Percentiles rank a stretch among this genome's conserved stretches.
These are phyloP conservation scores for Cetradonia linearis DNA, from an alignment of 495 filamentous ascomycete genomes.

Conservation along the genomic window DNA sequence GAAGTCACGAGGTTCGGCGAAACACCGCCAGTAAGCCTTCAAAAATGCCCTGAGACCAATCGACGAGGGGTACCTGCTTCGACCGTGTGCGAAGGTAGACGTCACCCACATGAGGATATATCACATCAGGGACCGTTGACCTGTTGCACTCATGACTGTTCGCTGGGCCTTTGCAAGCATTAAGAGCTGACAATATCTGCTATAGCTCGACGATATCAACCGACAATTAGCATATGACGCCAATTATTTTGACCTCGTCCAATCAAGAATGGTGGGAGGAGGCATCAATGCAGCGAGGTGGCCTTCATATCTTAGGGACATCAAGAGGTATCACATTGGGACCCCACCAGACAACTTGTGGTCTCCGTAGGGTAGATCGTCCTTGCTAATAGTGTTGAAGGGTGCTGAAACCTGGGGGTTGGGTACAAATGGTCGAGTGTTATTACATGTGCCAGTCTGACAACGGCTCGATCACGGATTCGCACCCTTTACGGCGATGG, in stretches of 20 bases:
- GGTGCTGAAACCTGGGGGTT: constrained; percentile 60
- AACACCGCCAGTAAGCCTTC: too few relatives aligned
- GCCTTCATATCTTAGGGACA: constrained; percentile 69
- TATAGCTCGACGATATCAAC: constrained; percentile 68
- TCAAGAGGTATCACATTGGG: constrained; percentile 42
- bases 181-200: constrained; percentile 2
- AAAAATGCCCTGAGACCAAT: neutral
- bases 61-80: neutral
- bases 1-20: too few relatives aligned
- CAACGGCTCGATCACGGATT: constrained; percentile 66
- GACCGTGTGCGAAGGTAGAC: neutral
- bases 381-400: constrained; percentile 25
- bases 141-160: neutral
- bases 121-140: too few relatives aligned
- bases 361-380: neutral
- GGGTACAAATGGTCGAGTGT: constrained; percentile 86
- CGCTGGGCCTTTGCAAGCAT: neutral
- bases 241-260: constrained; percentile 80
- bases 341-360: neutral
- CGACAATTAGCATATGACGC: constrained; percentile 60
- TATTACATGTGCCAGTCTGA: constrained; percentile 85
- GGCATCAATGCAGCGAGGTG: constrained; percentile 72
- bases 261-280: constrained; percentile 68
- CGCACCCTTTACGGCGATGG: constrained; percentile 64
- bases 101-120: neutral